Base-by-base conservation (phyloP, 345 rosid species). In the Chamaenerion angustifolium region DNA sequence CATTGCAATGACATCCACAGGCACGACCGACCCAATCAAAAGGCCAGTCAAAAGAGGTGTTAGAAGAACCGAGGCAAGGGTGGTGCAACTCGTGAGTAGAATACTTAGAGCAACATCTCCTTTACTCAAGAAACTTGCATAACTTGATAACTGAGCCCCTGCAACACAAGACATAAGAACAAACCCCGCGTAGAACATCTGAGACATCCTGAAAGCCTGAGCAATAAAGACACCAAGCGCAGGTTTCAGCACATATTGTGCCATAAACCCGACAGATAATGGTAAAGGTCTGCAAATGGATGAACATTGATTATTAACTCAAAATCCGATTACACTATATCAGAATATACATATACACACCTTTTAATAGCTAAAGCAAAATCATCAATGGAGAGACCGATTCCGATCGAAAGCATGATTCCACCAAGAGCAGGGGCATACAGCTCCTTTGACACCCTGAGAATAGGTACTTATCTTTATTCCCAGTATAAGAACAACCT, bases 401-500 rank as follows among this genome's bases (percentile, higher is more conserved):
- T 90, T 61, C 98, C 98, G 54, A 90, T 90, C 4, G 98, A 90
- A 58, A 90, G 62, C 95, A 90, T 86, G 51, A 66, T 90, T 57
- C 98, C 98, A 40, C 98, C 95, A 59, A 90, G 92, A 52, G 98
- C 94, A 51, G 98, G 98, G 42, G 98, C 95, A 55, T 90, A 90
- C 17, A 86, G 48, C 40, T 86, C 98, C 71, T 83, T 90, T 10
- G 95, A 90, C 53, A 83, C 94, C 95, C 95, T 83, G 80, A 31
- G 37, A 31, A 31, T 31, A 5, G 37, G 37, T 7, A 31, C 37
- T 3, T 31, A 31, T 31, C 37, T 5, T 31, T 31, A 31, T 21
- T 21, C 25, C 25, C 2, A 21, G 25, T 21, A n/a, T n/a, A n/a
- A n/a, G n/a, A n/a, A n/a, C 4, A 21, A 21, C 25, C 25, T 21